These are phyloP conservation scores for Suhomyces atakaporum DNA, from an alignment of 1,139 yeast species.

Conservation along the genomic window DNA sequence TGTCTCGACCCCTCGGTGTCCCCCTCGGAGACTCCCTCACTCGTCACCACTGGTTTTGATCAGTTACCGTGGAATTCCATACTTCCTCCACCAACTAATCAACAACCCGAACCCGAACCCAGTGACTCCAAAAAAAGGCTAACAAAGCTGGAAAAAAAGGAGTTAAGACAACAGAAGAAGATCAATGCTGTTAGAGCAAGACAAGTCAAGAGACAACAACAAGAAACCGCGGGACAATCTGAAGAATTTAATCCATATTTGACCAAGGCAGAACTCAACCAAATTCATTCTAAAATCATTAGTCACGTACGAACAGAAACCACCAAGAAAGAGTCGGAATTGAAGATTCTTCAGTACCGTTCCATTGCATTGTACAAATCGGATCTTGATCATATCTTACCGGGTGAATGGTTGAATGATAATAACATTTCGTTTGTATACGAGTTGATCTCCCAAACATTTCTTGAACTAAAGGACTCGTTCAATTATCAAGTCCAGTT, in stretches of 20 bases:
- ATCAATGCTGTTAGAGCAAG: conserved; percentile 26
- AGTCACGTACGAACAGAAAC: conserved; percentile 9
- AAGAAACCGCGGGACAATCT: conserved; percentile 5
- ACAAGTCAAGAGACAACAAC: conserved; percentile 22
- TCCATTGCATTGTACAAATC: conserved; percentile 43
- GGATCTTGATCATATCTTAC: conserved; percentile 39
- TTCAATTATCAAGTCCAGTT: conserved; percentile 33
- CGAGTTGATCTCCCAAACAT: conserved; percentile 46
- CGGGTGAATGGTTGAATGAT: conserved; percentile 75
- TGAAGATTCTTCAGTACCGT: conserved; percentile 39
- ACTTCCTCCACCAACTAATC: conserved; percentile 8
- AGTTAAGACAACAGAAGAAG: conserved; percentile 33
- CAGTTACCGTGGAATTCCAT: conserved; percentile 29
- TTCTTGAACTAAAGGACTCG: conserved; percentile 9
- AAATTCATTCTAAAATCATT: conserved; percentile 9
- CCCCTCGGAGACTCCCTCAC: neutral
- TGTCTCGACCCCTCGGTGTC: conserved; percentile 12
- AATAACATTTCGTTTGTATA: conserved; percentile 65
- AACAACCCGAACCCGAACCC: conserved; percentile 11
- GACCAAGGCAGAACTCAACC: conserved; percentile 27
- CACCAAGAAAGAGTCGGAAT: conserved; percentile 19
- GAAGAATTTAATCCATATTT: conserved; percentile 22
- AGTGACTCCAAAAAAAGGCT: conserved; percentile 18
- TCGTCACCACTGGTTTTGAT: conserved; percentile 34
- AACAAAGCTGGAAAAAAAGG: conserved; percentile 33